phyloP scores from a whole-genome alignment of 371 early-diverging fungal species.

The Mucor sp. region DNA sequence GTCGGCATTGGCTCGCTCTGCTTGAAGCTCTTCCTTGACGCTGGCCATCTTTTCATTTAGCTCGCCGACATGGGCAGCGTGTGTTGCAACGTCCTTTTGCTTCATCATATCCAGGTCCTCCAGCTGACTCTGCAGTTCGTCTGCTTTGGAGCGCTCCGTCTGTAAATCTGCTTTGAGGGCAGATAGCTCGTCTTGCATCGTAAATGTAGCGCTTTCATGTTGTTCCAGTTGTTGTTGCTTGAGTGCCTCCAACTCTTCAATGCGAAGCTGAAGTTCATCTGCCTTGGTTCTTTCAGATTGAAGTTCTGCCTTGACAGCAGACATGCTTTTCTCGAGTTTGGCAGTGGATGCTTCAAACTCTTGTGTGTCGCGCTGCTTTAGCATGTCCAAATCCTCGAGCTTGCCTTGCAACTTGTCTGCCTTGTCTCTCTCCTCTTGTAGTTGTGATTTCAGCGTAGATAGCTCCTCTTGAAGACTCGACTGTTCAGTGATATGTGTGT shows the following conservation, averaged over 20 bases:
- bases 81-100: background rate
- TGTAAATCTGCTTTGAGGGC: background rate
- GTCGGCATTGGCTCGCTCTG: background rate
- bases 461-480: constrained; percentile 9
- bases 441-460: background rate
- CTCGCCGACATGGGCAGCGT: background rate
- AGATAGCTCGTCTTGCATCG: constrained; percentile 3
- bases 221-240: background rate
- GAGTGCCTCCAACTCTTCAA: constrained; percentile 6
- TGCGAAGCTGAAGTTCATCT: background rate
- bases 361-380: background rate
- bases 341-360: background rate
- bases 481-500: background rate
- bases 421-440: background rate
- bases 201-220: background rate
- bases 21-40: background rate
- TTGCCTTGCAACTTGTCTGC: constrained; percentile 3
- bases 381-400: background rate
- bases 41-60: background rate
- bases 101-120: background rate
- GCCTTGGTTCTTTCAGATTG: background rate
- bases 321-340: background rate
- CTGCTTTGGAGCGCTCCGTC: background rate
- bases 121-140: background rate
- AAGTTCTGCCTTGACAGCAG: background rate